phyloP scores from a whole-genome alignment of 805 yeast genomes.

The Candida insectalens region DNA sequence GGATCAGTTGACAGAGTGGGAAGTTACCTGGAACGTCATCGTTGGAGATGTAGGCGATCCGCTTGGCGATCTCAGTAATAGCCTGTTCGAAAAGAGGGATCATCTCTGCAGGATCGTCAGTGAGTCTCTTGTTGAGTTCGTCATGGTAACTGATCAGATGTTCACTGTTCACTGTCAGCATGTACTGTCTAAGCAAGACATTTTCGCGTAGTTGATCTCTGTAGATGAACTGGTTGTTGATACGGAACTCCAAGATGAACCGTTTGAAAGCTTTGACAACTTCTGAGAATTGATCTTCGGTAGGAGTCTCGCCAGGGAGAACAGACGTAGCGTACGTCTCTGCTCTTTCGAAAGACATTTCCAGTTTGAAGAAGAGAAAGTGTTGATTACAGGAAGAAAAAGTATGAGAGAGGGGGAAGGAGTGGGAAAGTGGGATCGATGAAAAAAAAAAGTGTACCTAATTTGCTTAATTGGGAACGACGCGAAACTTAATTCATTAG shows the following conservation, averaged over 20 bases:
- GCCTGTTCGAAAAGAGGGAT: constrained; percentile 80
- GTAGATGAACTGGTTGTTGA: constrained; percentile 74
- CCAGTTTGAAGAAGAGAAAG: background rate
- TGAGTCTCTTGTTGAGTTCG: constrained; percentile 72
- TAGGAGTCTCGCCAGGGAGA: constrained; percentile 70
- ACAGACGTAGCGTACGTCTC: constrained; percentile 72
- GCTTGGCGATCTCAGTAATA: constrained; percentile 76
- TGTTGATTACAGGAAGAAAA: background rate
- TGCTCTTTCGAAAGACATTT: constrained; percentile 67
- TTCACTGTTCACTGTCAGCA: constrained; percentile 65
- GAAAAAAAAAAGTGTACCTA: no score
- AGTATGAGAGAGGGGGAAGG: no score
- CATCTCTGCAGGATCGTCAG: constrained; percentile 83
- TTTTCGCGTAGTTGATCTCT: constrained; percentile 88
- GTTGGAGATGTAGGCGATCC: constrained; percentile 45
- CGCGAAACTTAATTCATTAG: constrained; percentile 4
- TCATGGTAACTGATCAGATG: constrained; percentile 85
- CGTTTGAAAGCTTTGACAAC: constrained; percentile 67
- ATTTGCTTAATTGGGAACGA: background rate
- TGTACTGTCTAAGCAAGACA: constrained; percentile 65
- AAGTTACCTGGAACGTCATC: constrained; percentile 45
- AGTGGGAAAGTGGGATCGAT: no score
- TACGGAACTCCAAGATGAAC: constrained; percentile 78
- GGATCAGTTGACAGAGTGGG: constrained; percentile 77
- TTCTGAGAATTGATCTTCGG: constrained; percentile 56